Evolutionary conservation across 108 stramenopile species (phyloP), one percentile per base, ranked within the genome.

Genomic region (Nitzschia sp.): DNA sequence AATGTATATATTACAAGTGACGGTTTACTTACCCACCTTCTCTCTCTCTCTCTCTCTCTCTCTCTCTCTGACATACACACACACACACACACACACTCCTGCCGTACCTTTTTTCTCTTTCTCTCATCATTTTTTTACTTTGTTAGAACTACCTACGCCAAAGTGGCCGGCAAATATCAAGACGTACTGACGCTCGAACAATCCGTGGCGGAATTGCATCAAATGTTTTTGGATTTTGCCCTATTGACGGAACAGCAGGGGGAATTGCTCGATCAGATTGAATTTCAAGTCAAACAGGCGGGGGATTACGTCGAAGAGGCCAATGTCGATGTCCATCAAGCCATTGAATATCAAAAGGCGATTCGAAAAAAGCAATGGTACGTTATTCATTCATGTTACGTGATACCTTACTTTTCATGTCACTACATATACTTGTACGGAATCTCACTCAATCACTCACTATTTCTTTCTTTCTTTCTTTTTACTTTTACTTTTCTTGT

Each of bases 151-250:
- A 83, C 95, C 3, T 94, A 95, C 60, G 77, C 86, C 73, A 89
- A 96, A 35, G 97, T 97, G 25, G 88, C 91, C 54, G 97, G 92
- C 36, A 98, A 97, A 69, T 99, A 99, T 81, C 96, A 97, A 75
- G 98, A 99, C 79, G 97, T 99, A 15, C 66, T 96, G 69, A 87
- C 93, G 25, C 68, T 99, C 34, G 98, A 99, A 79, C 93, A 93
- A 36, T 80, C 77, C 65, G 97, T 99, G 28, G 92, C 93, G 2
- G 97, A 98, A 77, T 78, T 99, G 58, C 97, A 99, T 82, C 97
- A 98, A 74, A 98, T 99, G 97, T 99, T 99, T 82, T 69, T 98
- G 76, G 98, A 99, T 77, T 97, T 99, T 82, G 98, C 98, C 6
- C 72, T 98, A 23, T 70, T 99, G 57, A 96, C 96, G 23, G 98